These are phyloP conservation scores for Vigna nakashimae DNA, from an alignment of 306 rosid genomes.

Conservation along the genomic window DNA sequence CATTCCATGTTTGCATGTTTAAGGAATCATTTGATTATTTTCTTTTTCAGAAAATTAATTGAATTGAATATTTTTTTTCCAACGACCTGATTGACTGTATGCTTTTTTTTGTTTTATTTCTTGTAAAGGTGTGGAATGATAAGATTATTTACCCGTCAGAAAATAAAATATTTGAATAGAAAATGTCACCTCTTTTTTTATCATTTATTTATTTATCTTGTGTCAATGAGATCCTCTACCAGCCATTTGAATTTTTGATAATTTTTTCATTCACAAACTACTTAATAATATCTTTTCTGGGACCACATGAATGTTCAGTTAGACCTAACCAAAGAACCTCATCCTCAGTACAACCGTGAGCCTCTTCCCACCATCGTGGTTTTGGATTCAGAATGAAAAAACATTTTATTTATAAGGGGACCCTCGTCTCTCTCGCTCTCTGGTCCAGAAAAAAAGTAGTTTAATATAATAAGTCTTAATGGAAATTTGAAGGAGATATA, in stretches of 20 bases:
- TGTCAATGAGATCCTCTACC: neutral
- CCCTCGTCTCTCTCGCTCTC: neutral
- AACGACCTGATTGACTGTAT: no score
- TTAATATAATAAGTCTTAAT: neutral
- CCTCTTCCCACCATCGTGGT: neutral
- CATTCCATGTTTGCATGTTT: neutral
- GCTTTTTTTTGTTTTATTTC: no score
- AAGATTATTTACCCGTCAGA: no score
- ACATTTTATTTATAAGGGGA: neutral
- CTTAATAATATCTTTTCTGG: neutral
- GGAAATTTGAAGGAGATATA: neutral
- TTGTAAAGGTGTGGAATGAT: no score
- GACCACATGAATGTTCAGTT: constrained; percentile 32
- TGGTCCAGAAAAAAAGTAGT: neutral
- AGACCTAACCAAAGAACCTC: constrained; percentile 20
- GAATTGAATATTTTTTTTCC: neutral
- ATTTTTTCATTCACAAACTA: neutral
- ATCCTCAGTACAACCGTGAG: constrained; percentile 1
- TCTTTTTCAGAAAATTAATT: neutral
- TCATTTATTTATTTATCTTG: no score
- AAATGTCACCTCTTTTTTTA: no score
- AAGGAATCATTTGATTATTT: neutral
- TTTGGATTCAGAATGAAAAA: neutral
- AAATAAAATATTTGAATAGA: no score
- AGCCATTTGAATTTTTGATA: neutral